Evolutionary conservation across 2,329 filamentous ascomycete genomes (phyloP), one percentile per base, ranked within the genome.

Genomic region (Epichloe gansuensis): DNA sequence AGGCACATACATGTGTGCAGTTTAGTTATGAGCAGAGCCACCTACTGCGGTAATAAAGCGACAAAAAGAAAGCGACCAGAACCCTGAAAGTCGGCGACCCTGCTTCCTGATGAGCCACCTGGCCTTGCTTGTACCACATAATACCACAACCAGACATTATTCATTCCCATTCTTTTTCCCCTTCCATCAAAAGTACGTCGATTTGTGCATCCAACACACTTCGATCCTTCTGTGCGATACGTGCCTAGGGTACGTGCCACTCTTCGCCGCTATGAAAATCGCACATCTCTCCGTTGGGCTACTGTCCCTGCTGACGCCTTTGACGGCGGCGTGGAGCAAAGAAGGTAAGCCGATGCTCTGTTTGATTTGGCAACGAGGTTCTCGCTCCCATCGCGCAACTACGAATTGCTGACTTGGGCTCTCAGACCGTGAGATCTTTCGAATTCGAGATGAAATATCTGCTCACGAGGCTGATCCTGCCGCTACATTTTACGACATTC

Each of bases 361-460:
- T 42, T 49, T 35, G 23, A 2, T 8, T n/a, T 28, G 34, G 31
- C 12, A 6, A 21, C 37, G 21, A 9, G 9, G 23, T 13, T 28
- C 31, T 23, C 44, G 46, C 21, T 6, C 17, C 3, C n/a, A 25
- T n/a, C 5, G 7, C 38, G n/a, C 31, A 5, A 11, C 34, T 8
- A 9, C 38, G 43, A 48, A 47, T 37, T 28, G 44, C 45, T 52
- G 47, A 49, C 11, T n/a, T 21, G 4, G n/a, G 25, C 41, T 45
- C 46, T 31, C 63, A 94, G 93, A 98, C 72, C 89, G 94, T 66
- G 93, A 98, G 72, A 97, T 98, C 73, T 98, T 98, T 75, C 87
- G 90, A 62, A 78, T 98, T 57, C 85, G 85, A 64, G 90, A 96
- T 72, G 93, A 97, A 67, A 80, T 98, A 52, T 72, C 81, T 45